A percentile compares a stretch with the other conserved stretches of the same genome.
Conservation (phyloP, 257 asterid species). For the Fraxinus anomala region DNA sequence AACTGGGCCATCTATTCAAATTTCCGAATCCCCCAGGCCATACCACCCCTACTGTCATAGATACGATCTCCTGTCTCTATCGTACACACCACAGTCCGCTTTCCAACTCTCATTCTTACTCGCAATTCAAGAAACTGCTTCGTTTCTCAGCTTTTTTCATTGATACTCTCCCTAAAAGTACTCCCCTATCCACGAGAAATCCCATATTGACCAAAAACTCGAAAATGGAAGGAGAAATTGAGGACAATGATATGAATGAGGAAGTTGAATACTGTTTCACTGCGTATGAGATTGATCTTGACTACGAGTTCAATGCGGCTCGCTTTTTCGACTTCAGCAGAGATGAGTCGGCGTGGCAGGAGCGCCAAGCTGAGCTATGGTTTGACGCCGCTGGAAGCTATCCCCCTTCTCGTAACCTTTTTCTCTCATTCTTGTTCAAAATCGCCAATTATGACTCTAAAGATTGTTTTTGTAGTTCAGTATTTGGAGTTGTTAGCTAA, state of each 20-base stretch:
- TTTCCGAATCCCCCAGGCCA: no score
- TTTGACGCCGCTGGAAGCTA: constrained; percentile 74
- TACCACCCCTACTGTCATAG: no score
- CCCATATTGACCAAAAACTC: constrained; percentile 15
- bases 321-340: constrained; percentile 69
- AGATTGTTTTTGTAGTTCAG: neutral
- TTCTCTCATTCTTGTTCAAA: neutral
- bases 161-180: neutral
- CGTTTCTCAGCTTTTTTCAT: constrained; percentile 23
- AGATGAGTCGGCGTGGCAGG: constrained; percentile 59
- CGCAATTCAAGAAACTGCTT: constrained; percentile 21
- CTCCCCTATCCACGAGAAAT: neutral
- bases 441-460: neutral
- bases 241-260: constrained; percentile 42
- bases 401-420: constrained; percentile 80
- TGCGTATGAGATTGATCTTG: constrained; percentile 79
- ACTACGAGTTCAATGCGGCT: constrained; percentile 89
- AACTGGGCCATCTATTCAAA: no score
- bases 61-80: constrained; percentile 37
- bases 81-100: constrained; percentile 38
- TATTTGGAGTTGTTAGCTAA: constrained; percentile 19
- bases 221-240: constrained; percentile 49
- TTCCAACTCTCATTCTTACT: constrained; percentile 34
- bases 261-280: constrained; percentile 58
- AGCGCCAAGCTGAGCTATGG: constrained; percentile 72